These are phyloP conservation scores for Letharia lupina DNA, from an alignment of 495 filamentous ascomycete genomes.

Conservation along the genomic window DNA sequence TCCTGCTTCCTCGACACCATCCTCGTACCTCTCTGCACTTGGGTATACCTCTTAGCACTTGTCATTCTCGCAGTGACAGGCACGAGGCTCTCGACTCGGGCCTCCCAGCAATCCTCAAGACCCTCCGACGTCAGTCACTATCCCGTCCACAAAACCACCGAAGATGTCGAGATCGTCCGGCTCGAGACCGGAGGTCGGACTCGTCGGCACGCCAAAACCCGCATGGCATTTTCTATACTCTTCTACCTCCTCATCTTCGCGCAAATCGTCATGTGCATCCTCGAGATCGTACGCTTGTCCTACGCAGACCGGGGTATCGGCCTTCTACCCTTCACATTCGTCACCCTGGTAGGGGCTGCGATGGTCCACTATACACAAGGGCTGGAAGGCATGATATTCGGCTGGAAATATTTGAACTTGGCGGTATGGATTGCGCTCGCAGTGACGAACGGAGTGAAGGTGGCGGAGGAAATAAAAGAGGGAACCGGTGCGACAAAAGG, in stretches of 20 bases:
- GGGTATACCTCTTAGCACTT: slow-evolving; percentile 26
- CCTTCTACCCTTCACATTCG: slow-evolving; percentile 30
- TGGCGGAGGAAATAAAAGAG: slow-evolving; percentile 27
- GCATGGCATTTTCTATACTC: slow-evolving; percentile 19
- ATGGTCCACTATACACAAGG: slow-evolving; percentile 24
- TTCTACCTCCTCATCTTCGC: slow-evolving; percentile 29
- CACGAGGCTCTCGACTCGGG: background rate
- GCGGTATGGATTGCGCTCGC: slow-evolving; percentile 28
- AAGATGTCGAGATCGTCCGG: slow-evolving; percentile 7
- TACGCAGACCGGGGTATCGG: slow-evolving; percentile 29
- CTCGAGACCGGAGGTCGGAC: background rate
- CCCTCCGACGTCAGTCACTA: background rate
- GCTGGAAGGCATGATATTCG: slow-evolving; percentile 15
- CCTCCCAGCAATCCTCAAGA: background rate
- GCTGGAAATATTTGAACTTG: slow-evolving; percentile 26
- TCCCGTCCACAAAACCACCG: slow-evolving; percentile 4
- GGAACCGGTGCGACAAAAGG: slow-evolving; percentile 24
- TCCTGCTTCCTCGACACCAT: slow-evolving; percentile 34
- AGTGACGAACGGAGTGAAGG: slow-evolving; percentile 27
- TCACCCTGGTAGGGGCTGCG: slow-evolving; percentile 24
- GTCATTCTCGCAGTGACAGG: slow-evolving; percentile 17
- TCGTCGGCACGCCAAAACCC: slow-evolving; percentile 5
- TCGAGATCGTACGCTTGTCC: slow-evolving; percentile 31
- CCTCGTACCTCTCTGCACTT: slow-evolving; percentile 31
- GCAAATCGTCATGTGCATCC: slow-evolving; percentile 28